These are phyloP conservation scores for Perilla frutescens DNA, from an alignment of 257 asterid genomes.

Conservation along the genomic window DNA sequence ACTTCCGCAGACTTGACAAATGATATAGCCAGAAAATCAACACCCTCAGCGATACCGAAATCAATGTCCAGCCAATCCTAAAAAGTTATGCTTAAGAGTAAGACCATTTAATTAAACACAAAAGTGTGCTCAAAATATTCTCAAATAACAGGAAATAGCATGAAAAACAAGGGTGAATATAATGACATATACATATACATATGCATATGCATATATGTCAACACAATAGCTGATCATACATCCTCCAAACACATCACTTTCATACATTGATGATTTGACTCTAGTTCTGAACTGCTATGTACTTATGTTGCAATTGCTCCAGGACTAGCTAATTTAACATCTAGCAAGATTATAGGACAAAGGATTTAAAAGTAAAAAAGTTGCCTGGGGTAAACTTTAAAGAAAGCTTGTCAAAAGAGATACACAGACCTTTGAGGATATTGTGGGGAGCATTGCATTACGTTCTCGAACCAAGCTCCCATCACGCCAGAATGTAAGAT, in stretches of 20 bases:
- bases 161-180: neutral
- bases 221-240: neutral
- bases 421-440: constrained; percentile 82
- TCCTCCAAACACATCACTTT: constrained; percentile 29
- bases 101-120: constrained; percentile 35
- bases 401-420: constrained; percentile 26
- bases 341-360: neutral
- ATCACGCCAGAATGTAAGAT: constrained; percentile 95
- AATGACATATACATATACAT: constrained; percentile 20
- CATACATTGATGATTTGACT: neutral
- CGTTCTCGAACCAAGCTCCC: constrained; percentile 97
- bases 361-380: constrained; percentile 6
- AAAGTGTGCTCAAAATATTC: constrained; percentile 1
- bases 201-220: neutral
- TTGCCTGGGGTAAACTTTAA: constrained; percentile 7
- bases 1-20: constrained; percentile 99
- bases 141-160: constrained; percentile 19
- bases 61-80: constrained; percentile 99
- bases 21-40: constrained; percentile 95
- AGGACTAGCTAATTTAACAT: neutral
- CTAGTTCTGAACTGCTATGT: neutral
- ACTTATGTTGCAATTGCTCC: constrained; percentile 10
- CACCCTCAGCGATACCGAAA: constrained; percentile 97
- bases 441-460: constrained; percentile 97
- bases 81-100: constrained; percentile 32